phyloP scores from a whole-genome alignment of 2,329 filamentous ascomycete species.

The Colletotrichum falcatum region DNA sequence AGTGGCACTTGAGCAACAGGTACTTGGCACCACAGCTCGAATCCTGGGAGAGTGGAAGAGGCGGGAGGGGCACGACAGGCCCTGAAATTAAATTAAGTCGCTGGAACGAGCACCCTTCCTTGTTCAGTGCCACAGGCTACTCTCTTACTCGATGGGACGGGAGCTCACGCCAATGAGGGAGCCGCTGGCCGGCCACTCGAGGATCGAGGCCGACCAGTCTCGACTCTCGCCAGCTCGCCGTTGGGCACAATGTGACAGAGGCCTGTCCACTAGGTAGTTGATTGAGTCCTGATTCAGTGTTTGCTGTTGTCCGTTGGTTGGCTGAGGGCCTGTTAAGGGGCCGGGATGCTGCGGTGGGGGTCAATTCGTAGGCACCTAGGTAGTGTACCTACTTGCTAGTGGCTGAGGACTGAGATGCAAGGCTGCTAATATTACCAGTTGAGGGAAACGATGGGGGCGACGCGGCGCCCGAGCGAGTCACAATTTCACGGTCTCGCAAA shows the following conservation, averaged over 20 bases:
- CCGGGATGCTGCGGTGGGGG: constrained; percentile 10
- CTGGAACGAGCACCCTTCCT: constrained; percentile 38
- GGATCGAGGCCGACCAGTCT: constrained; percentile 1
- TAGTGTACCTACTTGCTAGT: neutral
- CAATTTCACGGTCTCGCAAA: neutral
- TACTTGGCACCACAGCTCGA: constrained; percentile 13
- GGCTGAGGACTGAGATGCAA: constrained; percentile 30
- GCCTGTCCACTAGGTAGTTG: constrained; percentile 17
- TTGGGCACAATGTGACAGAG: constrained; percentile 11
- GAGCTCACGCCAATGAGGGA: constrained; percentile 3
- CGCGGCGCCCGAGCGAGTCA: constrained; percentile 25
- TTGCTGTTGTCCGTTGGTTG: constrained; percentile 4
- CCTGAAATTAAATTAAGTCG: constrained; percentile 41
- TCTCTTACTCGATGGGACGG: neutral
- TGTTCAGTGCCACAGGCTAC: constrained; percentile 25
- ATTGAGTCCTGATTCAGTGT: constrained; percentile 9
- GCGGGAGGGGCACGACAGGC: constrained; percentile 35
- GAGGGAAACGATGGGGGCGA: constrained; percentile 14
- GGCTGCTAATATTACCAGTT: constrained; percentile 17
- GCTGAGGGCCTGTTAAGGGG: neutral
- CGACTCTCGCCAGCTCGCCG: constrained; percentile 11
- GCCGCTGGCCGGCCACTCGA: constrained; percentile 3
- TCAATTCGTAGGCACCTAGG: neutral
- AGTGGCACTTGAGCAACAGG: constrained; percentile 35
- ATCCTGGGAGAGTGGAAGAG: constrained; percentile 26